phyloP scores from a whole-genome alignment of 73 alveolate genomes.

The Paramecium octaurelia region DNA sequence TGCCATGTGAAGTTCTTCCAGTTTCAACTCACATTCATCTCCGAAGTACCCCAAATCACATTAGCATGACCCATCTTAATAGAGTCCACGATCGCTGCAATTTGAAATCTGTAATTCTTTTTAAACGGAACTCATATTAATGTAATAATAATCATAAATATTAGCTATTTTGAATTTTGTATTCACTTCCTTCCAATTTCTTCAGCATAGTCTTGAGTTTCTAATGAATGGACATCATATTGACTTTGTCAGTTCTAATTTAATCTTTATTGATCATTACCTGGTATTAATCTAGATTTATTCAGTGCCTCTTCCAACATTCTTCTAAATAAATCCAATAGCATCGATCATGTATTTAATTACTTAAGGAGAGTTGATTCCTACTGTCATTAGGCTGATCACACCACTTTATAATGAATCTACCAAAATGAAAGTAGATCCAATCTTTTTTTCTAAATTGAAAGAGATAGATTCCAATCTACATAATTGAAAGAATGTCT shows the following conservation, averaged over 20 bases:
- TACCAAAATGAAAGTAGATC: constrained; percentile 77
- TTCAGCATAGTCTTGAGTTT: background rate
- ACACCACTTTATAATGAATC: constrained; percentile 86
- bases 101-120: background rate
- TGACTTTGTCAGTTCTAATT: constrained; percentile 16
- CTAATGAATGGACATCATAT: constrained; percentile 44
- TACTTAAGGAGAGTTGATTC: constrained; percentile 57
- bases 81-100: constrained; percentile 22
- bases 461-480: constrained; percentile 86
- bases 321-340: background rate
- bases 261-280: background rate
- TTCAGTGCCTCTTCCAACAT: constrained; percentile 40
- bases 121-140: constrained; percentile 17
- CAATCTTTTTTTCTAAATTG: constrained; percentile 80
- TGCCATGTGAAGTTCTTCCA: background rate
- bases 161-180: background rate
- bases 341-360: constrained; percentile 36
- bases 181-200: background rate
- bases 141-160: constrained; percentile 35
- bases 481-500: constrained; percentile 90
- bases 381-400: constrained; percentile 81
- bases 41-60: constrained; percentile 42
- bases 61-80: constrained; percentile 2
- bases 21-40: background rate
- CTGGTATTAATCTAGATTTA: background rate